Base-by-base conservation (phyloP, 495 filamentous ascomycete species). In the Aspergillus biplanus region DNA sequence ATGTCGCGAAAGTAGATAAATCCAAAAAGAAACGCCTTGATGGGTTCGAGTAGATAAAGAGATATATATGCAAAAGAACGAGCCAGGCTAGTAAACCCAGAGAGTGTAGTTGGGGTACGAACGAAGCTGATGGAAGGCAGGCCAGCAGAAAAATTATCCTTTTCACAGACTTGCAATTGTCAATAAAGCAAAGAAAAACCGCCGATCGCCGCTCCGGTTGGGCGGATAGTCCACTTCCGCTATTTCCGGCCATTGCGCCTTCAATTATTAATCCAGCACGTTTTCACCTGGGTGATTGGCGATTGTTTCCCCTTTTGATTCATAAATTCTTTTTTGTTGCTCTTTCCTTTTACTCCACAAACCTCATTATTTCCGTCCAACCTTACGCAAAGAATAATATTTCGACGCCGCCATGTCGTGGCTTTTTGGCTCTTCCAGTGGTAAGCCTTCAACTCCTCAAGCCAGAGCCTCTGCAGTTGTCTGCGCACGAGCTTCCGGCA, bases 371-470 rank as follows among this genome's bases (percentile, higher is more conserved):
- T 33, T 18, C 7, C 33, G 5, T 50, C 16, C 46, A 27, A 31
- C 9, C 9, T 13, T 58, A 33, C 33, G 15, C 0, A 35, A 18
- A 37, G 35, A 11, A 27, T 18, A 9, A 32, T 44, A 15, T 42
- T 49, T 56, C 27, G 21, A 27, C 67, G 73, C 35, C 67, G 73
- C 35, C n/a, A 80, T 81, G 77, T 79, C 76, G 60, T 76, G 75
- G 71, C 69, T 77, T 37, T 77, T 75, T 54, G 74, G 76, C 56
- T 78, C 75, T 34, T 77, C 76, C 64, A 74, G 64, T 56, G 67
- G 78, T 81, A 74, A 55, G 75, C 64, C 33, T 18, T 56, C 52
- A 31, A 32, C 12, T 21, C 39, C 21, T 2, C 21, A 27, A 27
- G 21, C 21, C 21, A 27, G 21, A 27, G 21, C 21, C 21, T 27